Evolutionary conservation across 1,284 basidiomycete genomes (phyloP), one percentile per base, ranked within the genome.

Genomic region (Cryptococcus deneoformans): DNA sequence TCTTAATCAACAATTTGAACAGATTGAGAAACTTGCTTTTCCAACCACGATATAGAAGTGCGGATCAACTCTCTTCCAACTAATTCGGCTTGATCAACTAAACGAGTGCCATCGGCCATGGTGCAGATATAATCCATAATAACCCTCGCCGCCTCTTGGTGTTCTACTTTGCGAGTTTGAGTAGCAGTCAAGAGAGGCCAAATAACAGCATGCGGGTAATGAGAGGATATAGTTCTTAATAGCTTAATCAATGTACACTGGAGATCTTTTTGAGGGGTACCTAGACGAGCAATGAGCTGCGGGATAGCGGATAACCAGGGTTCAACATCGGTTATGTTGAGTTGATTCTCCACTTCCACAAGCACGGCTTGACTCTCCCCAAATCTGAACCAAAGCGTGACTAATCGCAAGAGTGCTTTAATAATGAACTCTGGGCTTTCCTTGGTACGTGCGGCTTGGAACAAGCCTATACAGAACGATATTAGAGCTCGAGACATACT

Each of bases 351-450:
- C 8, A 73, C 67, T 40, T 71, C 69, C n/a, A 63, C 50, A 11
- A 75, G 58, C 59, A 99, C 92, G 57, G 92, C 87, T 56, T 90
- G 86, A 63, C 92, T 87, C 46, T 87, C 85, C n/a, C 95, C 95
- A 73, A 89, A 98, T 76, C 97, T 93, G 83, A 99, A 98, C 96
- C 96, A 99, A 5, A 99, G 79, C 0, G 95, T 97, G 43, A 99
- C 81, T 7, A 98, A 81, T 12, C 94, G 86, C 29, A 99, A 82
- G 1, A 90, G 94, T 62, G 98, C 94, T 77, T 98, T 71, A 60
- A 76, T 70, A 52, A 67, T 58, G 49, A 64, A 62, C 51, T 75
- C 74, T 0, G 70, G 68, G 8, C 65, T 69, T 16, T 66, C 63
- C 20, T 67, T 56, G 2, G 71, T 51, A 38, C 67, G 54, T 20